Conservation (phyloP, 2,329 filamentous ascomycete genomes). For the Huntiella abstrusa region DNA sequence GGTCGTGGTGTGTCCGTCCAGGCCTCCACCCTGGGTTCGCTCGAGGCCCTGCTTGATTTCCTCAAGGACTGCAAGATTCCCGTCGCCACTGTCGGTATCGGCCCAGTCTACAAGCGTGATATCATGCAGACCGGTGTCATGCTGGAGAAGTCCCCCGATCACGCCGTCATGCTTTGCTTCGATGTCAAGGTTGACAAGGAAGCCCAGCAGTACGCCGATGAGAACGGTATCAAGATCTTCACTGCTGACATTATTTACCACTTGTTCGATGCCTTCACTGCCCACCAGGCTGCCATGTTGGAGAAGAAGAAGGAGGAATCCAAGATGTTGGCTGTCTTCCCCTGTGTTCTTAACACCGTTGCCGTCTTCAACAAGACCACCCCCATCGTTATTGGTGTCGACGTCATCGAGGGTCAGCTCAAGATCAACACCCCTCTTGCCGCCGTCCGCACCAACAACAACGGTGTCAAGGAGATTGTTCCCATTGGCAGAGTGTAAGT, state of each 20-base stretch:
- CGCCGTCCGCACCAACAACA: constrained; percentile 66
- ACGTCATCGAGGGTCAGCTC: constrained; percentile 80
- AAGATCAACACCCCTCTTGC: constrained; percentile 78
- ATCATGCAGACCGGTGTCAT: constrained; percentile 91
- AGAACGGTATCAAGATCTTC: constrained; percentile 93
- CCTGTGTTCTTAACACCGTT: constrained; percentile 74
- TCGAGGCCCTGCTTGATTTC: constrained; percentile 93
- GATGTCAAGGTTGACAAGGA: constrained; percentile 99
- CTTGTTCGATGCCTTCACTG: constrained; percentile 88
- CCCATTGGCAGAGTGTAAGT: constrained; percentile 83
- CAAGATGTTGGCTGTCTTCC: constrained; percentile 92
- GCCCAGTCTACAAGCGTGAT: constrained; percentile 93
- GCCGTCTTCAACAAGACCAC: constrained; percentile 97
- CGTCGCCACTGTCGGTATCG: constrained; percentile 91
- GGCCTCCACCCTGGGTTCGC: constrained; percentile 87
- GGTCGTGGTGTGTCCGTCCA: constrained; percentile 93
- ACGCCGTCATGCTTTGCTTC: constrained; percentile 98
- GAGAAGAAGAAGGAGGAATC: constrained; percentile 92
- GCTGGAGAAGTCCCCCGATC: constrained; percentile 88
- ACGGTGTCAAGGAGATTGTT: constrained; percentile 68
- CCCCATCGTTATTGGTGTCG: constrained; percentile 87
- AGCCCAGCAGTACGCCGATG: constrained; percentile 73
- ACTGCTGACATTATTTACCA: constrained; percentile 99
- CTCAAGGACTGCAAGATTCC: constrained; percentile 91
- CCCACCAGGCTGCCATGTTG: constrained; percentile 72